Evolutionary conservation across 1,139 yeast species (phyloP), one percentile per base, ranked within the genome.

Genomic region (Pneumocystis murina): DNA sequence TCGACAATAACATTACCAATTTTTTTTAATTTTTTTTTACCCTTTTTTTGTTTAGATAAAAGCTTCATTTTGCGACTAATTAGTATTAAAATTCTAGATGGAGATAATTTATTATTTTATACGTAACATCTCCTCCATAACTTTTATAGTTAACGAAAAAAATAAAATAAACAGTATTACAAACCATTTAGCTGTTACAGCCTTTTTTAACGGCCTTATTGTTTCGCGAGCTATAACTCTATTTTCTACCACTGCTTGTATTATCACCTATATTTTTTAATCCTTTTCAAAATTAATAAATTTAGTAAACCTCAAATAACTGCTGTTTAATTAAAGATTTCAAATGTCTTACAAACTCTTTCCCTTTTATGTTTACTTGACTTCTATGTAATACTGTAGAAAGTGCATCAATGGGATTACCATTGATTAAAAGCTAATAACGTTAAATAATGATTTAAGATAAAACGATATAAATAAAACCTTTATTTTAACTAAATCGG

Each of bases 191-290:
- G 55, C 55, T 24, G 55, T 48, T 24, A 48, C 98, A 74, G 92
- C 98, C 74, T 92, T 92, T 68, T 97, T 78, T 71, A 87, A 83
- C 1, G 97, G 97, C 72, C 88, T 88, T 68, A 92, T 87, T 0
- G 97, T 91, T 72, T 92, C 96, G 67, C 98, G 78, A 0, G 97
- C 97, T 14, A 92, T 80, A 35, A 89, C 84, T 71, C 86, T 85
- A 70, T 83, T 84, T 65, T 85, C 86, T n/a, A 94, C 92, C 69
- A 82, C 81, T 2, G 97, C 97, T 72, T 92, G 98, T 66, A 92
- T 87, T 8, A 92, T 85, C 6, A 48, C 55, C 55, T 48, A 48
- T 8, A 48, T 48, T 10, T 48, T n/a, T 48, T 24, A 48, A n/a
- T 48, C 28, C 24, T 48, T 48, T 20, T 48, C 20, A 3, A 48